Evolutionary conservation across 306 rosid genomes (phyloP).

Genomic region (Sicyos edulis): DNA sequence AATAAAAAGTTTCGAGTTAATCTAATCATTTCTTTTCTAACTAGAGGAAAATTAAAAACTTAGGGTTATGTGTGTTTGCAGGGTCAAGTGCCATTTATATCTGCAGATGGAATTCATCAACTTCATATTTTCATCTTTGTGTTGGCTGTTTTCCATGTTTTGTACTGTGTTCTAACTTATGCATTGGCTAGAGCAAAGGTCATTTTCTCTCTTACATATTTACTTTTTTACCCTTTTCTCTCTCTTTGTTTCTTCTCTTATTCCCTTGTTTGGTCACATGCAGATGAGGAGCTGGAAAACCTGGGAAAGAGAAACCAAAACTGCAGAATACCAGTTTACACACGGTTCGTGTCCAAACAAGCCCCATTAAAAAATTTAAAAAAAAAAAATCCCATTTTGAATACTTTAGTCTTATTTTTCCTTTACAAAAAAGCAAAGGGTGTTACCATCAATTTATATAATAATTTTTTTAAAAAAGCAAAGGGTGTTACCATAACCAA

Average conservation of each 20-base stretch:
- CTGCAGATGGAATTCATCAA: constrained; percentile 65
- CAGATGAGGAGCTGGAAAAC: constrained; percentile 88
- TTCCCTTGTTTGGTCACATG: constrained; percentile 27
- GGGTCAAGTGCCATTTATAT: constrained; percentile 63
- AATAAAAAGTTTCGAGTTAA: too few species aligned
- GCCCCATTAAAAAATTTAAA: not conserved
- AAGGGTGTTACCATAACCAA: too few species aligned
- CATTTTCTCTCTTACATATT: not conserved
- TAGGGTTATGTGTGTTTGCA: constrained; percentile 22
- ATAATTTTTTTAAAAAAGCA: too few species aligned
- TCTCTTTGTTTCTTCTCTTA: not conserved
- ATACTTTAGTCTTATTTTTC: not conserved
- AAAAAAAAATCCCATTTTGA: not conserved
- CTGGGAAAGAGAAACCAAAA: constrained; percentile 85
- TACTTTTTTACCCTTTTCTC: not conserved
- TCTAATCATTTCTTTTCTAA: too few species aligned
- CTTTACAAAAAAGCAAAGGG: too few species aligned
- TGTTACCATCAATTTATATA: too few species aligned
- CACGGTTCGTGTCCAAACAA: constrained; percentile 49
- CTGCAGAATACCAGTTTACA: constrained; percentile 66
- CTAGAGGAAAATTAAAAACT: too few species aligned
- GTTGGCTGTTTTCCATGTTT: constrained; percentile 61
- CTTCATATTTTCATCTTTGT: constrained; percentile 79
- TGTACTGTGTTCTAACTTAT: constrained; percentile 62
- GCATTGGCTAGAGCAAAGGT: constrained; percentile 74